Evolutionary conservation across 2,329 filamentous ascomycete species (phyloP), one percentile per base, ranked within the genome.

Genomic region (Myriosclerotinia duriaeana): DNA sequence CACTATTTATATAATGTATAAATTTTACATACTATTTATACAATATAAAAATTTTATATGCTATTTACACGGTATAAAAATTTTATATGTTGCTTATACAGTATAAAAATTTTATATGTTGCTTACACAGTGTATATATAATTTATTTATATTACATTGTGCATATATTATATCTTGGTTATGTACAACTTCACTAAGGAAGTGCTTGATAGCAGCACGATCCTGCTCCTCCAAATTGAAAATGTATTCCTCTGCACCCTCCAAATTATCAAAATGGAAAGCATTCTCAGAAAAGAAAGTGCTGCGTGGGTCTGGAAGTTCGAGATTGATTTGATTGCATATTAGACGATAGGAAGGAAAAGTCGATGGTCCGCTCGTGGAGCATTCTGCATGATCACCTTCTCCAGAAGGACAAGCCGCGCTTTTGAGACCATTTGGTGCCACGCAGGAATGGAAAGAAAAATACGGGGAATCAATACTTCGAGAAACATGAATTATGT

Each of bases 231-330:
- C 46, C 4, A 73, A 48, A 0, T 66, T 59, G 62, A 73, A 73
- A 20, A 73, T 26, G 30, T 65, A 73, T n/a, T 64, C 22, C 14
- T 66, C 66, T 0, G 71, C 69, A 17, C 50, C 64, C 11, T 55
- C 11, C 34, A 70, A 17, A 48, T 71, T 60, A 14, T 65, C 62
- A 46, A 73, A 73, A 26, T 73, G 72, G 6, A 73, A 69, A 22
- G 69, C 70, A 53, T 68, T 72, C 4, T 60, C 34, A 2, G 69
- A 65, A 22, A 67, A 70, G 20, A 72, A 68, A 12, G 50, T 55
- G 11, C 14, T 22, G 14, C 67, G 36, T 9, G n/a, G 17, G 14
- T 64, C 55, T 2, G 66, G 67, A 3, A 70, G 53, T 15, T 73
- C 72, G 3, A 69, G 42, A 8, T 62, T 42, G 26, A 72, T 70